Percentiles rank a stretch among this genome's conserved stretches.
phyloP scores from a whole-genome alignment of 495 filamentous ascomycete genomes.

The Daldinia concentrica region DNA sequence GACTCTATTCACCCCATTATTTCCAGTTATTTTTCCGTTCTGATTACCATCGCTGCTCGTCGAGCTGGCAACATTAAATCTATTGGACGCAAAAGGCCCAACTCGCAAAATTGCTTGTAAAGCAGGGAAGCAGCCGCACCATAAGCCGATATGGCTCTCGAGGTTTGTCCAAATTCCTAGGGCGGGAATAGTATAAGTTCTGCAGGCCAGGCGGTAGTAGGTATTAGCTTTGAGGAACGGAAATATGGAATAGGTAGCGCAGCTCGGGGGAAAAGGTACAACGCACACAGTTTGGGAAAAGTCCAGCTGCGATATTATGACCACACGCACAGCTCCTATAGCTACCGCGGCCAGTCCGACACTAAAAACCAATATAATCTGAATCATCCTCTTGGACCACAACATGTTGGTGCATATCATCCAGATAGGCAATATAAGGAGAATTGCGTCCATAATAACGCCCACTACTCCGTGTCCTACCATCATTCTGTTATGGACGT shows the following conservation, averaged over 20 bases:
- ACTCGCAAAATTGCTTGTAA: conserved; percentile 46
- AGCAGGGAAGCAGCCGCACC: conserved; percentile 49
- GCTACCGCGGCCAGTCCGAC: conserved; percentile 45
- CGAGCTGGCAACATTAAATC: conserved; percentile 33
- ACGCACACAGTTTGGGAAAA: conserved; percentile 33
- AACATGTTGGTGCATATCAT: conserved; percentile 48
- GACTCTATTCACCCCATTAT: conserved; percentile 2
- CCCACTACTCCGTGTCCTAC: conserved; percentile 38
- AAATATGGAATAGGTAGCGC: neutral
- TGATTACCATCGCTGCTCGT: conserved; percentile 7
- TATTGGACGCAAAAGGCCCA: conserved; percentile 10
- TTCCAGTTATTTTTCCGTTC: neutral
- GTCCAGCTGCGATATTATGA: conserved; percentile 28
- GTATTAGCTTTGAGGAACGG: conserved; percentile 4
- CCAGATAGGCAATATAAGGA: conserved; percentile 48
- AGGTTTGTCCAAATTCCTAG: conserved; percentile 48
- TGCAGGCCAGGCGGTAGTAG: conserved; percentile 4
- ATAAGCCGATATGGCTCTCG: conserved; percentile 49
- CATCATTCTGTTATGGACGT: conserved; percentile 33
- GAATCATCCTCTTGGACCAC: conserved; percentile 40
- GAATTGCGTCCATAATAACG: conserved; percentile 40
- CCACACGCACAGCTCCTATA: conserved; percentile 44
- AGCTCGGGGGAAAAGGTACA: neutral
- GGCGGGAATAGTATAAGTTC: conserved; percentile 41
- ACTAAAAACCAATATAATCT: conserved; percentile 47